These are phyloP conservation scores for Calonectria hawksworthii DNA, from an alignment of 2,329 filamentous ascomycete genomes.

Conservation along the genomic window DNA sequence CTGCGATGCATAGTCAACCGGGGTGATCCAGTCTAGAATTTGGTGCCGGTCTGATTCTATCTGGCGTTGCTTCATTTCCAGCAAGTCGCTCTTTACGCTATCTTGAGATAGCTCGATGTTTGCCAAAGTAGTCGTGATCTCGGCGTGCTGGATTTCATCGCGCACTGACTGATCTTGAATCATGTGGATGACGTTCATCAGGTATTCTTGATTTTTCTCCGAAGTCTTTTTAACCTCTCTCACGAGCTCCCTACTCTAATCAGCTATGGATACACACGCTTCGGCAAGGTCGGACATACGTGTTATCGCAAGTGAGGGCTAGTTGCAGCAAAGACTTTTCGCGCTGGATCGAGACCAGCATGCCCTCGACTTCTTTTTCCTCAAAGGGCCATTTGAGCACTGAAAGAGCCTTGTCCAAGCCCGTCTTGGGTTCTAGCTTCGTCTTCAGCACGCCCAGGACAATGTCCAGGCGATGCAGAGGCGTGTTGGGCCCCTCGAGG, in stretches of 20 bases:
- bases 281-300: background rate
- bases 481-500: background rate
- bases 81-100: background rate
- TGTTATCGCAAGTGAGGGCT: background rate
- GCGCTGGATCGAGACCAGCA: background rate
- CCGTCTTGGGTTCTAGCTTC: background rate
- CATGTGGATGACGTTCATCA: background rate
- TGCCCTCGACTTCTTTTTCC: background rate
- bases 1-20: background rate
- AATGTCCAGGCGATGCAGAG: background rate
- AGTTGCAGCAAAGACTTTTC: background rate
- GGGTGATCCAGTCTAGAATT: background rate
- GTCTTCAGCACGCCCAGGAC: background rate
- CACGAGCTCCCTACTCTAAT: conserved; percentile 4
- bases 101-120: background rate
- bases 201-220: background rate
- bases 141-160: background rate
- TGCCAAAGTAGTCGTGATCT: background rate
- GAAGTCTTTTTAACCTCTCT: background rate
- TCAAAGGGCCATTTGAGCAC: background rate
- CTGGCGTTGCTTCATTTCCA: background rate
- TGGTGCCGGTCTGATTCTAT: background rate
- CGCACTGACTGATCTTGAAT: background rate
- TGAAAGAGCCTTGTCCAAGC: background rate
- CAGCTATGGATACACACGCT: background rate